Conservation (phyloP, 2,329 filamentous ascomycete genomes). For the Calonectria pteridis region DNA sequence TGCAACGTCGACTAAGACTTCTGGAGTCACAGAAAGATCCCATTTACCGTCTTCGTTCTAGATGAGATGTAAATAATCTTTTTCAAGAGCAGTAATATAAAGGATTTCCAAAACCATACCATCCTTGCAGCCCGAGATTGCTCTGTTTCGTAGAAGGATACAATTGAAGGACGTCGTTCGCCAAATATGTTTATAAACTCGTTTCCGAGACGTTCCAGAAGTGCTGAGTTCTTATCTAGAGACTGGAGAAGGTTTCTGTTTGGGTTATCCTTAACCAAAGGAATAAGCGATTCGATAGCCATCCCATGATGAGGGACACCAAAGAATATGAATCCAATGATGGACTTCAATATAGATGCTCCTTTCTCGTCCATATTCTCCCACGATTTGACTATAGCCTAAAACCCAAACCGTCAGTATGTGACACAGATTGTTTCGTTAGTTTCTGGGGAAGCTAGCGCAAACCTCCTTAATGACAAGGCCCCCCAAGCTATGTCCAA, state of each 20-base stretch:
- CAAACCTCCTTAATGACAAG: neutral
- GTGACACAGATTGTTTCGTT: no score
- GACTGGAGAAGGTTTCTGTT: conserved; percentile 32
- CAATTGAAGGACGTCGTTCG: neutral
- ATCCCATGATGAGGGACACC: conserved; percentile 33
- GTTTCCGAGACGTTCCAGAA: conserved; percentile 22
- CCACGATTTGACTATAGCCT: neutral
- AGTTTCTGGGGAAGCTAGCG: no score
- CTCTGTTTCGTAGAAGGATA: conserved; percentile 30
- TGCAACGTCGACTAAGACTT: conserved; percentile 5
- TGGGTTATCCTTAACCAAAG: conserved; percentile 26
- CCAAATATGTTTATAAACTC: conserved; percentile 6
- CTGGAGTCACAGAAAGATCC: neutral
- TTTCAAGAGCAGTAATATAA: no score
- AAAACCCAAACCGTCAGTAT: neutral
- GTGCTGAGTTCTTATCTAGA: conserved; percentile 30
- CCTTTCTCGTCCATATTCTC: neutral
- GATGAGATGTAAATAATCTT: neutral
- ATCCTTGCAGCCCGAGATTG: conserved; percentile 17
- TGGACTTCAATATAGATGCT: neutral
- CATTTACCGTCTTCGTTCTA: neutral
- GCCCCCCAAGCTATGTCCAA: neutral
- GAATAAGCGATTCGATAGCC: conserved; percentile 27
- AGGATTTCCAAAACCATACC: no score
- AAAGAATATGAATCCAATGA: conserved; percentile 20